Percentiles rank a stretch among this genome's conserved stretches.
These are phyloP conservation scores for Xylaria telfairii DNA, from an alignment of 495 filamentous ascomycete species.

Conservation along the genomic window DNA sequence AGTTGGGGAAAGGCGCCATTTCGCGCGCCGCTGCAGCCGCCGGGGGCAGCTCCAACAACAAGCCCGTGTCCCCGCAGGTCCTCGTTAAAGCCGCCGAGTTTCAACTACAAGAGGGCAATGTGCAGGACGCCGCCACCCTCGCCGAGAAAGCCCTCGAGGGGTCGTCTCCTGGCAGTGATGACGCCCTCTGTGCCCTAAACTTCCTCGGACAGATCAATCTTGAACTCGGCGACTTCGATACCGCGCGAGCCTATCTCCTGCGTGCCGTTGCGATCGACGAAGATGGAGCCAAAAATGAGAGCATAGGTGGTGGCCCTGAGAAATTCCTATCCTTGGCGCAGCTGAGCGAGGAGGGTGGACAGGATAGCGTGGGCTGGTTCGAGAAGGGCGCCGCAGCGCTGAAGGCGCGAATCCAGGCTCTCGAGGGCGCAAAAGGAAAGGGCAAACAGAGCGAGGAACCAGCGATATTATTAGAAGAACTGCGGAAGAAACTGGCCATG, in stretches of 20 bases:
- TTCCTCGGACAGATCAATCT: constrained; percentile 84
- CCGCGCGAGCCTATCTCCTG: constrained; percentile 71
- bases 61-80: constrained; percentile 44
- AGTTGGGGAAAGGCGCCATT: constrained; percentile 41
- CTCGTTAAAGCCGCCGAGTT: constrained; percentile 70
- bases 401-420: constrained; percentile 65
- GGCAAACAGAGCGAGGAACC: constrained; percentile 47
- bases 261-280: constrained; percentile 75
- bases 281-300: constrained; percentile 67
- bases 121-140: constrained; percentile 68
- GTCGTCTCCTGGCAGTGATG: constrained; percentile 41
- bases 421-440: constrained; percentile 40
- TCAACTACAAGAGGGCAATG: constrained; percentile 72
- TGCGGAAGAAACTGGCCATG: constrained; percentile 77
- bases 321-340: constrained; percentile 98
- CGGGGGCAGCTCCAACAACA: constrained; percentile 26
- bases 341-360: constrained; percentile 83
- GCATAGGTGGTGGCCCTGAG: constrained; percentile 78
- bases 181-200: constrained; percentile 69
- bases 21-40: constrained; percentile 34
- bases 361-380: constrained; percentile 86
- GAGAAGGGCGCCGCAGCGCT: constrained; percentile 78
- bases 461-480: constrained; percentile 61
- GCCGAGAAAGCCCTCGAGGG: constrained; percentile 67
- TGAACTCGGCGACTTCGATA: constrained; percentile 79